Percentiles rank a stretch among this genome's conserved stretches.
These are phyloP conservation scores for Hymenoscyphus fraxineus DNA, from an alignment of 2,329 filamentous ascomycete genomes.

Conservation along the genomic window DNA sequence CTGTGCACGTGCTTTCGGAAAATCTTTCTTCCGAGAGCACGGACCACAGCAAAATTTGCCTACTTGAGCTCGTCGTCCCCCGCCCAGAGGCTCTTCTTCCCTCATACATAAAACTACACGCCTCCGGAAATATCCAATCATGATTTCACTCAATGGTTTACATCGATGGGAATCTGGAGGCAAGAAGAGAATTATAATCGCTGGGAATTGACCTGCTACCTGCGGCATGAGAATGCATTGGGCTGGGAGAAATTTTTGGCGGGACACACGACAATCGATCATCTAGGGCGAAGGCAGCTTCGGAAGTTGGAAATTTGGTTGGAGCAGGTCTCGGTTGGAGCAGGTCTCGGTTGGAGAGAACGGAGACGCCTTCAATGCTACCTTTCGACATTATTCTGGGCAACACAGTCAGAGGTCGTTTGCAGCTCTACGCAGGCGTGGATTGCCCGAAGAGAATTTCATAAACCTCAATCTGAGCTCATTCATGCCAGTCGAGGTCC, in stretches of 20 bases:
- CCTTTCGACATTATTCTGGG: background rate
- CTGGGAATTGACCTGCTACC: constrained; percentile 59
- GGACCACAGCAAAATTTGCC: background rate
- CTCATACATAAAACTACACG: constrained; percentile 45
- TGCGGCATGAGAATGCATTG: constrained; percentile 37
- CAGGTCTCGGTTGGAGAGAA: background rate
- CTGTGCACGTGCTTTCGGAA: background rate
- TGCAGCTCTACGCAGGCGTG: background rate
- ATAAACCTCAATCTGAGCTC: background rate
- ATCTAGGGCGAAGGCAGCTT: background rate
- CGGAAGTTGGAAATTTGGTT: background rate
- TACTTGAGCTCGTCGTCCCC: constrained; percentile 1
- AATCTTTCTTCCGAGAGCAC: background rate
- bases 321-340: background rate
- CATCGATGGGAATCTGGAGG: constrained; percentile 68
- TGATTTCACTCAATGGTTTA: constrained; percentile 54
- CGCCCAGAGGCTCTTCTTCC: constrained; percentile 21
- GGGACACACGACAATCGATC: constrained; percentile 22
- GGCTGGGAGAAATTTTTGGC: constrained; percentile 32
- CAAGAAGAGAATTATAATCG: constrained; percentile 48
- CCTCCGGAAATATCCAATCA: constrained; percentile 62
- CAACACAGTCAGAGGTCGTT: background rate
- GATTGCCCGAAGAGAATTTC: background rate
- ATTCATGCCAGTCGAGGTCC: background rate
- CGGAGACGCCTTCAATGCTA: background rate